Conservation (phyloP, 768 basidiomycete genomes). For the Termitomyces sp. region DNA sequence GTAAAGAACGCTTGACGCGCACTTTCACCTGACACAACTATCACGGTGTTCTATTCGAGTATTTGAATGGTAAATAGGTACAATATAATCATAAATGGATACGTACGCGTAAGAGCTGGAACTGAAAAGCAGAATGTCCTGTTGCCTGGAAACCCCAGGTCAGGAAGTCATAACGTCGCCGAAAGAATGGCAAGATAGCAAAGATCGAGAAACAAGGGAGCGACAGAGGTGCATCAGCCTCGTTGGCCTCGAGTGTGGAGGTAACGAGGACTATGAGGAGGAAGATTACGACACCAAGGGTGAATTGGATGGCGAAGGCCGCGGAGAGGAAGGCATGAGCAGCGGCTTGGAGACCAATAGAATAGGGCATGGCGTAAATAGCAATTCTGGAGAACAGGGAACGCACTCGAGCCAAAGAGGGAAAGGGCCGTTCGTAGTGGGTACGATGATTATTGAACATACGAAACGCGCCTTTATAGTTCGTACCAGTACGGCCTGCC, state of each 20-base stretch:
- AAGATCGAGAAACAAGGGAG: constrained; percentile 56
- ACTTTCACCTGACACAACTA: constrained; percentile 70
- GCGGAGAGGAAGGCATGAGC: constrained; percentile 44
- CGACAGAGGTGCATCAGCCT: constrained; percentile 43
- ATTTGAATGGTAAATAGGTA: not conserved
- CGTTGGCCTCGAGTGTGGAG: constrained; percentile 43
- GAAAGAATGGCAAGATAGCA: constrained; percentile 64
- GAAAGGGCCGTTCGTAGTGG: constrained; percentile 11
- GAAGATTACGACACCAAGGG: constrained; percentile 40
- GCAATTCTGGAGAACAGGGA: constrained; percentile 22
- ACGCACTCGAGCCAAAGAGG: constrained; percentile 17
- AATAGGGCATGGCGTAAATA: constrained; percentile 38
- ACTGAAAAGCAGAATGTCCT: constrained; percentile 61
- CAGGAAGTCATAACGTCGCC: constrained; percentile 63
- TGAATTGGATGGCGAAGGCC: constrained; percentile 42
- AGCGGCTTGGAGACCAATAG: constrained; percentile 43
- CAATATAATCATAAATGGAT: not conserved
- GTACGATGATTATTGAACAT: constrained; percentile 20
- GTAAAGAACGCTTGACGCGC: constrained; percentile 66
- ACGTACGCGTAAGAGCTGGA: constrained; percentile 62
- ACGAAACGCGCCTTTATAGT: constrained; percentile 22
- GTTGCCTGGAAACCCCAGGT: constrained; percentile 66
- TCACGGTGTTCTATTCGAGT: constrained; percentile 53
- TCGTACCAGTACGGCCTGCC: constrained; percentile 22
- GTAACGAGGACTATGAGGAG: constrained; percentile 38